Conservation (phyloP, 179 eudicot genomes). For the Sideroxylon spinosum region DNA sequence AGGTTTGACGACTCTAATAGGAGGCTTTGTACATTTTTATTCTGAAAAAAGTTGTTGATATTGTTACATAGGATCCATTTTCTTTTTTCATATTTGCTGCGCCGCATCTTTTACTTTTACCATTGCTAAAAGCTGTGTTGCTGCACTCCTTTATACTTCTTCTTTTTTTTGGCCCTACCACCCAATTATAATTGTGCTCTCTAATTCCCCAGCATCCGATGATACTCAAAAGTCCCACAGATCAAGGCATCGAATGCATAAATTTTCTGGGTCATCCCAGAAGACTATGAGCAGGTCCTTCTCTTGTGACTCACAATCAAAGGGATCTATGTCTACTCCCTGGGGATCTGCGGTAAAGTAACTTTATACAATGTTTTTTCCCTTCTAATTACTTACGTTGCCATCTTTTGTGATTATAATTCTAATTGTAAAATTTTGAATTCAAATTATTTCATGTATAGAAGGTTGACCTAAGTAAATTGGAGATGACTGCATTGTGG, state of each 20-base stretch:
- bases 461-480: slow-evolving; percentile 69
- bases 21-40: not conserved
- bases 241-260: slow-evolving; percentile 52
- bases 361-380: not conserved
- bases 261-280: slow-evolving; percentile 41
- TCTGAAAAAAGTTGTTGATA: slow-evolving; percentile 19
- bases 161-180: slow-evolving; percentile 33
- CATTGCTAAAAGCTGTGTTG: slow-evolving; percentile 17
- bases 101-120: slow-evolving; percentile 17
- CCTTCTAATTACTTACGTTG: not conserved
- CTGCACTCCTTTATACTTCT: slow-evolving; percentile 20
- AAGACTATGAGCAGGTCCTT: slow-evolving; percentile 44
- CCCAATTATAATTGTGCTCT: slow-evolving; percentile 27
- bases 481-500: slow-evolving; percentile 63
- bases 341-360: slow-evolving; percentile 45
- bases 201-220: slow-evolving; percentile 46
- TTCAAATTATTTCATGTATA: slow-evolving; percentile 19
- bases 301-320: slow-evolving; percentile 55
- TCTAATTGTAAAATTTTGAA: slow-evolving; percentile 9
- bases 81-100: slow-evolving; percentile 5
- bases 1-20: not conserved
- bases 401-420: not conserved
- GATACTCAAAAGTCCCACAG: slow-evolving; percentile 62
- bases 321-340: slow-evolving; percentile 36
- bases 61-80: slow-evolving; percentile 45